These are phyloP conservation scores for Macrolepiota dolichaula DNA, from an alignment of 768 basidiomycete species.

Conservation along the genomic window DNA sequence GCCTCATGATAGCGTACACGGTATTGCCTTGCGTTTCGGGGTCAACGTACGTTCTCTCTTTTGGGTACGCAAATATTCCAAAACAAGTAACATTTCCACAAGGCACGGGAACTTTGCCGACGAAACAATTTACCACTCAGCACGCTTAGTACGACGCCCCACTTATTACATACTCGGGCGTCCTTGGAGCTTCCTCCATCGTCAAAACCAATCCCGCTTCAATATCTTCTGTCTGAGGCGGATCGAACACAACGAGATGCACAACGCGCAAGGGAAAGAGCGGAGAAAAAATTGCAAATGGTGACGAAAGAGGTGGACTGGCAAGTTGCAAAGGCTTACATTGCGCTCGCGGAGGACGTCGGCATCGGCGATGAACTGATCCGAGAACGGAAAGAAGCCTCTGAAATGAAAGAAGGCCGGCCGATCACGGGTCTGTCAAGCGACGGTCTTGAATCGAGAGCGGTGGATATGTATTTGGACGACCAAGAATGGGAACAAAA, in stretches of 20 bases:
- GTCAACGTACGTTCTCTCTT: slow-evolving; percentile 42
- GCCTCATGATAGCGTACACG: slow-evolving; percentile 57
- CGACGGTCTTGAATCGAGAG: slow-evolving; percentile 1
- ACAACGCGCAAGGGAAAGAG: slow-evolving; percentile 46
- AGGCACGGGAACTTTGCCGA: slow-evolving; percentile 57
- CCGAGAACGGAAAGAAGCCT: slow-evolving; percentile 29
- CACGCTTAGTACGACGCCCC: slow-evolving; percentile 67
- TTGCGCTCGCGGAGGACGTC: slow-evolving; percentile 56
- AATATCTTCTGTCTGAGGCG: slow-evolving; percentile 16
- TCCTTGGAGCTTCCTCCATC: slow-evolving; percentile 52
- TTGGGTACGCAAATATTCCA: background rate
- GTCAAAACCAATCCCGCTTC: slow-evolving; percentile 21
- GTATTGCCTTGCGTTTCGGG: slow-evolving; percentile 58
- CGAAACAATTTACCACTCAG: slow-evolving; percentile 65
- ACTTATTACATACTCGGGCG: slow-evolving; percentile 67
- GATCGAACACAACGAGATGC: slow-evolving; percentile 36
- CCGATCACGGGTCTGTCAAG: background rate
- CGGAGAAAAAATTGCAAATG: slow-evolving; percentile 57
- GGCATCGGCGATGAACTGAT: slow-evolving; percentile 23
- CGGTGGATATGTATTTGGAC: slow-evolving; percentile 11
- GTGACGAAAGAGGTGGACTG: slow-evolving; percentile 70
- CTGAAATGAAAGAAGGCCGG: background rate
- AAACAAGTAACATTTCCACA: slow-evolving; percentile 20
- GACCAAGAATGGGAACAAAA: slow-evolving; percentile 14
- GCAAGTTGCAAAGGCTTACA: slow-evolving; percentile 65